Conservation (phyloP, 345 rosid genomes). For the Erysimum cheiranthoides region DNA sequence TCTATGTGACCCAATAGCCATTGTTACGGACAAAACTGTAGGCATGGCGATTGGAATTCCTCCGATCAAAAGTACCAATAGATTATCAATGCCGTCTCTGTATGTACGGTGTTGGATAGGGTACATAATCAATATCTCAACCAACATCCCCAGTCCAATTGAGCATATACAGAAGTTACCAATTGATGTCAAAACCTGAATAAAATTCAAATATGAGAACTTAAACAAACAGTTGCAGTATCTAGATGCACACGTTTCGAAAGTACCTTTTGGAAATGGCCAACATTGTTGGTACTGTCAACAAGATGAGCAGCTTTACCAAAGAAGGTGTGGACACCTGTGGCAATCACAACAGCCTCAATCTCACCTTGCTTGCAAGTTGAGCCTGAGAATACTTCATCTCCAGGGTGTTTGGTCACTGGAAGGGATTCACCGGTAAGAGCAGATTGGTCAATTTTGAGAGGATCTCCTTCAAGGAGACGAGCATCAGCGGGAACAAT, state of each 20-base stretch:
- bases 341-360: conserved; percentile 90
- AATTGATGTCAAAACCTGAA: conserved; percentile 80
- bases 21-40: conserved; percentile 90
- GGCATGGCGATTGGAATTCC: conserved; percentile 99
- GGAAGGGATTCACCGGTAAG: conserved; percentile 95
- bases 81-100: conserved; percentile 89
- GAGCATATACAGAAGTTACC: conserved; percentile 99
- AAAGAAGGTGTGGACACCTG: conserved; percentile 94
- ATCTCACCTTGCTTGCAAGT: conserved; percentile 98
- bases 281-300: conserved; percentile 90
- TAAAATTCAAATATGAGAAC: background rate
- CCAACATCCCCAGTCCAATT: conserved; percentile 73
- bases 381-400: conserved; percentile 83
- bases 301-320: conserved; percentile 98
- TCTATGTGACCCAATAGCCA: conserved; percentile 97
- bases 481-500: conserved; percentile 95
- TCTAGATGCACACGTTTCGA: background rate
- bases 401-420: conserved; percentile 71
- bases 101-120: conserved; percentile 75
- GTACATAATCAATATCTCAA: conserved; percentile 83
- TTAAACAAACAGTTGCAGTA: background rate
- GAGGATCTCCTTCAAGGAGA: conserved; percentile 87
- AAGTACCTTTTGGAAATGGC: conserved; percentile 88
- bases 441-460: conserved; percentile 91
- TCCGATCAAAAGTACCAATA: conserved; percentile 90